Evolutionary conservation across 129 eudicot genomes (phyloP), one percentile per base, ranked within the genome.

Genomic region (Artemisia argyi): DNA sequence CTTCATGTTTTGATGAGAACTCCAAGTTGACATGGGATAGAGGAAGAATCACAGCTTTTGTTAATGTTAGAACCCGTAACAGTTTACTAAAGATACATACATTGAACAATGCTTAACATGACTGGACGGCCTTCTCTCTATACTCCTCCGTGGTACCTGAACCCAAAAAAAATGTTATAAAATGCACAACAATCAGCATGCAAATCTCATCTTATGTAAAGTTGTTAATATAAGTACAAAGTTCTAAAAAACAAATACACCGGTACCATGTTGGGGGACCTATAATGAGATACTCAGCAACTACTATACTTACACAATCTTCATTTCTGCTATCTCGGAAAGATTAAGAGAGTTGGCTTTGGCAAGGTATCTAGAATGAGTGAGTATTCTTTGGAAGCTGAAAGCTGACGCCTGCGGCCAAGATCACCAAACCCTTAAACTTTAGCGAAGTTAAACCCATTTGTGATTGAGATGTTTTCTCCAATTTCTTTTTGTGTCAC

Each of bases 241-340:
- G 53, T 8, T 20, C 16, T 15, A 52, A 68, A 66, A 68, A 51
- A 22, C 64, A 0, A 26, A 26, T 26, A 26, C 30, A 26, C 30
- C 30, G 53, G n/a, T 11, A 49, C 12, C 53, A 49, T 49, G 10
- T 10, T 49, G 3, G 2, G 3, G 2, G n/a, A 49, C 12, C 3
- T 49, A 9, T 15, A 49, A 49, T 26, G 30, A 26, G 30, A 26
- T 26, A 26, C 30, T 3, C 30, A 26, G 28, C 8, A 73, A 46
- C 26, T 42, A 69, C n/a, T n/a, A n/a, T n/a, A n/a, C 99, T 88
- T 88, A 95, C 99, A 95, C 83, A 75, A 95, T 95, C 74, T 84
- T 95, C 99, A 95, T 95, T 83, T 95, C 99, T 65, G 97, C 96
- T 84, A 95, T 88, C 66, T 95, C 97, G 59, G 99, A 79, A 69